A percentile compares a stretch with the other conserved stretches of the same genome.
Conservation (phyloP, 2,329 filamentous ascomycete genomes). For the Aureobasidium sp. region DNA sequence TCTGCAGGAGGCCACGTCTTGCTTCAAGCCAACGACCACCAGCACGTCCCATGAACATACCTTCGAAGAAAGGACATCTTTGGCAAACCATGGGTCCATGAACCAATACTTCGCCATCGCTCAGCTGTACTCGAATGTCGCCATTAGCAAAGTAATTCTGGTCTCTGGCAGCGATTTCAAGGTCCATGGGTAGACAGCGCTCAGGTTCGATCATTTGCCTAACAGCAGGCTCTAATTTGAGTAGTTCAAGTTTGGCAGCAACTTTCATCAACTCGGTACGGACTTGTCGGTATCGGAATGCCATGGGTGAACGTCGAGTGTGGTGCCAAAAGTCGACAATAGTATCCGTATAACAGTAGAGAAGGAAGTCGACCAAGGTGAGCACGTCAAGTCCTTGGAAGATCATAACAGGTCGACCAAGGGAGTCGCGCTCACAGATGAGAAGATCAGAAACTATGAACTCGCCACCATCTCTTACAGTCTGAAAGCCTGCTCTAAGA, state of each 20-base stretch:
- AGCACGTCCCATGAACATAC: constrained; percentile 82
- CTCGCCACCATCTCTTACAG: constrained; percentile 40
- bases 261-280: constrained; percentile 81
- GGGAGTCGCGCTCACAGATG: constrained; percentile 45
- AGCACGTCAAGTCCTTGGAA: constrained; percentile 69
- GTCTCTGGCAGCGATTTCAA: constrained; percentile 63
- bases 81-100: constrained; percentile 76
- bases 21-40: constrained; percentile 74
- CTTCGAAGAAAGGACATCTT: constrained; percentile 86
- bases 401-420: constrained; percentile 52
- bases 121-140: constrained; percentile 72
- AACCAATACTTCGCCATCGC: constrained; percentile 59
- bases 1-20: constrained; percentile 47
- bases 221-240: constrained; percentile 66
- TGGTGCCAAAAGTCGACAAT: constrained; percentile 84
- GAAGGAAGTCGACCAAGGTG: constrained; percentile 68
- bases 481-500: constrained; percentile 53
- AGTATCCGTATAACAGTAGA: constrained; percentile 75
- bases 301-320: constrained; percentile 58
- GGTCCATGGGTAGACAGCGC: constrained; percentile 59
- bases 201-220: constrained; percentile 64
- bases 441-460: constrained; percentile 56
- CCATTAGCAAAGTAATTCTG: constrained; percentile 67
- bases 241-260: constrained; percentile 64
- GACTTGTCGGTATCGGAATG: constrained; percentile 69